Evolutionary conservation across 2,329 filamentous ascomycete species (phyloP), one percentile per base, ranked within the genome.

Genomic region (Fusarium hostae): DNA sequence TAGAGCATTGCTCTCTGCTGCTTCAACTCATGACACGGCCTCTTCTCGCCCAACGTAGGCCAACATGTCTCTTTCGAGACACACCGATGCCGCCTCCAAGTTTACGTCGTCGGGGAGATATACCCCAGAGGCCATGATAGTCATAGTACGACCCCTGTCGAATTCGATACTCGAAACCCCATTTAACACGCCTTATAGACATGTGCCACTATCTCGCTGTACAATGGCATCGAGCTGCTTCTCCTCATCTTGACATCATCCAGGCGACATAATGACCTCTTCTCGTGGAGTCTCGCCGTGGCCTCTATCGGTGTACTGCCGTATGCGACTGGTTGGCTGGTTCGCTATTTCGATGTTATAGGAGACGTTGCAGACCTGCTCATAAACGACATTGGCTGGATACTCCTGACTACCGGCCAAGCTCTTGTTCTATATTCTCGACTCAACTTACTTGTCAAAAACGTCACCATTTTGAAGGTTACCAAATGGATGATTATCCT

Each of bases 341-440:
- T 50, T 24, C 55, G 45, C 45, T 72, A 73, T 47, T 69, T 73
- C 13, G 51, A 71, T 37, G 20, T 68, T 16, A 32, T 70, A 9
- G 54, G 58, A 20, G 44, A 73, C 13, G 22, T 65, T 22, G 54
- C 58, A 26, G 43, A 50, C 16, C 54, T 64, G 37, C 26, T 67
- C 34, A 63, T 72, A 28, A 59, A 54, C 35, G 58, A 70, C 32
- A 54, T 72, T 15, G 70, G 70, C 32, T 73, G 70, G 70, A 60
- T 71, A 12, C 70, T 73, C 20, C 20, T 73, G 44, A 68, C 68
- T 26, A 73, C 70, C n/a, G 68, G 66, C 16, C 70, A 72, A 39
- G 57, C 70, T 26, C 41, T 72, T 32, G 70, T 72, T 59, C 47
- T 73, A 7, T 73, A 72, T 54, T 72, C 70, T 35, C 70, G 70